Evolutionary conservation across 345 rosid genomes (phyloP).

Genomic region (Psidium guajava): DNA sequence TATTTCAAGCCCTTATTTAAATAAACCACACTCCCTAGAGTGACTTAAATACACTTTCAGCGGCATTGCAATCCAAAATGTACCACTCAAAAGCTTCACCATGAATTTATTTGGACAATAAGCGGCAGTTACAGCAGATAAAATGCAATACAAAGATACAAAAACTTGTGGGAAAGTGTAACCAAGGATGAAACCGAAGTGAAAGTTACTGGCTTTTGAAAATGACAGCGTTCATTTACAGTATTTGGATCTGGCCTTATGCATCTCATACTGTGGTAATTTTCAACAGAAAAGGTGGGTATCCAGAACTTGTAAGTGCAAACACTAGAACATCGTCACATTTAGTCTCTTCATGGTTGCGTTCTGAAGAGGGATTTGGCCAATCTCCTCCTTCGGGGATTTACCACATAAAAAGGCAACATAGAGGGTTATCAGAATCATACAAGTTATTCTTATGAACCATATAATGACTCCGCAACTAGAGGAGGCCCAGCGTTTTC

Average conservation of each 20-base stretch:
- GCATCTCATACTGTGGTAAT: neutral
- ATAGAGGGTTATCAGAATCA: neutral
- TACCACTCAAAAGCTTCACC: neutral
- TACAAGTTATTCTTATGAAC: neutral
- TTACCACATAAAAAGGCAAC: neutral
- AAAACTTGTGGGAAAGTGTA: neutral
- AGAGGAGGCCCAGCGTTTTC: slow-evolving; percentile 80
- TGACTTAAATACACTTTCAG: neutral
- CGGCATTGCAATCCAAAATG: neutral
- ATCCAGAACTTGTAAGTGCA: neutral
- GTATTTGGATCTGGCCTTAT: neutral
- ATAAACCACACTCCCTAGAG: neutral
- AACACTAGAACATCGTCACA: neutral
- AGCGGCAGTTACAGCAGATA: neutral
- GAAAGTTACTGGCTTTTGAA: neutral
- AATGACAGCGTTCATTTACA: neutral
- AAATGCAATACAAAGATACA: neutral
- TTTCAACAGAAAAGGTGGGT: neutral
- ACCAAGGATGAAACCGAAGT: neutral
- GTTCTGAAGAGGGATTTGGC: neutral
- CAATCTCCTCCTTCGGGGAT: neutral
- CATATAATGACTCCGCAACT: slow-evolving; percentile 3
- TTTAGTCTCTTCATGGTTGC: neutral
- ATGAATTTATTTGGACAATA: neutral
- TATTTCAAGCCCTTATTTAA: too few relatives aligned